Base-by-base conservation (phyloP, 306 rosid species). In the Lithocarpus polystachyus region DNA sequence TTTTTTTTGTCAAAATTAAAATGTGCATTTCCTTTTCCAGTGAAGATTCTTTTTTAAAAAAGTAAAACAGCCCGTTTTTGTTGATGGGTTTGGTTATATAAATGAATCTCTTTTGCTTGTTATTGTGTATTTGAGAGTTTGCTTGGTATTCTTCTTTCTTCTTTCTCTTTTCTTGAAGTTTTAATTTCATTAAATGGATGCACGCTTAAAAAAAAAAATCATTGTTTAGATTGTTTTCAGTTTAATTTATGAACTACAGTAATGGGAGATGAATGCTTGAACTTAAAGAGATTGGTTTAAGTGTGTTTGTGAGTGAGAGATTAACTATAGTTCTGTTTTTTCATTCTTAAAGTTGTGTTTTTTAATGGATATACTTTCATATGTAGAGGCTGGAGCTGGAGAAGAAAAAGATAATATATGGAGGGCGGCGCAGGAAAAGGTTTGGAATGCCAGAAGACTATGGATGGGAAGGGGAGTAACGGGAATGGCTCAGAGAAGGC, bases 381-480 rank as follows among this genome's bases (percentile, higher is more conserved):
- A 33, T 73, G 12, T 82, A 93, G 97, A 95, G 95, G 81, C 98
- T 93, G 99, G 97, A 95, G 93, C 89, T 74, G 7, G 85, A 77
- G 84, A 86, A 91, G 93, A 90, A 91, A 87, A 93, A 77, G 86
- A 86, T 85, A 62, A 76, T 89, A 3, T 84, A 95, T 95, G 99
- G 98, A 84, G 92, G 97, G 77, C 85, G 94, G 73, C 93, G 91
- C 80, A 84, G 98, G 92, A 95, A 93, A 84, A 91, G 95, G 90
- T 93, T 90, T 91, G 96, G 99, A 83, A 90, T 95, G 99, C 96
- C 98, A 74, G 94, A 95, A 87, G 93, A 90, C 82, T 90, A 95
- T 75, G 98, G 97, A 91, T 93, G 99, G 94, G 98, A 93, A 91
- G 99, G 97, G 20, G 98, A 93, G 89, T 90, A 82, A 81, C 2